Evolutionary conservation across 176 grass and related monocot species (phyloP).

Genomic region (Triticum turgidum): DNA sequence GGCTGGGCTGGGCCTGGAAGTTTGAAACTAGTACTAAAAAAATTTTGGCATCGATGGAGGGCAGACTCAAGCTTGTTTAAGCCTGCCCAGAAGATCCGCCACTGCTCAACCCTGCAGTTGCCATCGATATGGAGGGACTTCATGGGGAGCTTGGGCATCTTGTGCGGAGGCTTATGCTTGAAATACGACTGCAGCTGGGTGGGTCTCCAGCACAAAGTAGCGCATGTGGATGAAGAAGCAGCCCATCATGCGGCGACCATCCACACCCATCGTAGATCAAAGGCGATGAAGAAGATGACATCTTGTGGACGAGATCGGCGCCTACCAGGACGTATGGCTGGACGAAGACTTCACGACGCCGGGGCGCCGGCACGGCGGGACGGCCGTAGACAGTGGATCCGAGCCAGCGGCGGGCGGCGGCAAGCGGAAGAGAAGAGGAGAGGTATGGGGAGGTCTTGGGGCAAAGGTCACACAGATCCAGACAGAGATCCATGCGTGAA

Average conservation of each 20-base stretch:
- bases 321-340: no score
- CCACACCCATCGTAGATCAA: conserved; percentile 88
- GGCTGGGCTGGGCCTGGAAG: no score
- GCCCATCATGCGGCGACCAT: conserved; percentile 85
- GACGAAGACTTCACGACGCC: no score
- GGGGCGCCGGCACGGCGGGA: background rate
- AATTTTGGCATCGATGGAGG: no score
- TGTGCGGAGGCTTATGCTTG: no score
- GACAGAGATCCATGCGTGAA: background rate
- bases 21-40: no score
- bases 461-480: background rate
- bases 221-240: conserved; percentile 83
- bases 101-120: no score
- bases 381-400: background rate
- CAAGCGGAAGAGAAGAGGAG: background rate
- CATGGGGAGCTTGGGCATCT: no score
- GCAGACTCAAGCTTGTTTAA: no score
- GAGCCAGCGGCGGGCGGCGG: background rate
- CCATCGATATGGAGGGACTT: no score
- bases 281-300: conserved; percentile 23
- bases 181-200: no score
- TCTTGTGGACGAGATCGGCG: background rate
- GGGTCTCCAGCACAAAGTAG: conserved; percentile 79
- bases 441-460: background rate
- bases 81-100: no score